Percentiles rank a stretch among this genome's conserved stretches.
These are phyloP conservation scores for Lonicera japonica DNA, from an alignment of 129 eudicot genomes.

Conservation along the genomic window DNA sequence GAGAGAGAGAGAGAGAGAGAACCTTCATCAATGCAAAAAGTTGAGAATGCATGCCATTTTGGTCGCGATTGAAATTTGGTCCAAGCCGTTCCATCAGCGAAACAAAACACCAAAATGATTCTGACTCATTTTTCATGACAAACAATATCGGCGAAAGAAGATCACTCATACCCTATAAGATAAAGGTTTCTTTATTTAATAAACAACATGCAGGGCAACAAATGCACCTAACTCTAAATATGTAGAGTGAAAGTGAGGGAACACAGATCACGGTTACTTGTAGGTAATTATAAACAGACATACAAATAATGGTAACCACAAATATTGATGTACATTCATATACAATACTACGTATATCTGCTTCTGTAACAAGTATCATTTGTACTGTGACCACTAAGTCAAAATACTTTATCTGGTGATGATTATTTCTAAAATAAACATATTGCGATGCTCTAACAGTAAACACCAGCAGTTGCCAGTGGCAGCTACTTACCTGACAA, in stretches of 20 bases:
- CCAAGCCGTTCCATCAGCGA: conserved; percentile 90
- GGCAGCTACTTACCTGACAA: conserved; percentile 67
- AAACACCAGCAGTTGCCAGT: background rate
- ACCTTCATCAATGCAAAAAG: conserved; percentile 94
- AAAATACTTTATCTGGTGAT: no score
- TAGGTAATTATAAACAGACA: no score
- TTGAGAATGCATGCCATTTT: conserved; percentile 95
- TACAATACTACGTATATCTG: no score
- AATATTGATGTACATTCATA: no score
- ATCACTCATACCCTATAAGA: conserved; percentile 92
- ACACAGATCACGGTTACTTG: no score
- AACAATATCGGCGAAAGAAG: conserved; percentile 80
- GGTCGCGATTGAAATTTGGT: conserved; percentile 96
- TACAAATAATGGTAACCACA: no score
- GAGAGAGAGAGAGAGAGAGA: conserved; percentile 15
- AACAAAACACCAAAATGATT: conserved; percentile 95
- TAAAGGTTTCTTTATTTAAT: background rate
- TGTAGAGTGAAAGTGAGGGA: no score
- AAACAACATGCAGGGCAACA: background rate
- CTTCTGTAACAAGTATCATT: no score
- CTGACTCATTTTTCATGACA: conserved; percentile 76
- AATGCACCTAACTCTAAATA: background rate
- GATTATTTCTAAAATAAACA: no score
- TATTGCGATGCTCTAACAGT: background rate
- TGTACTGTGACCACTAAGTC: no score